Evolutionary conservation across 495 filamentous ascomycete species (phyloP).

Genomic region (Umbilicaria muhlenbergii): DNA sequence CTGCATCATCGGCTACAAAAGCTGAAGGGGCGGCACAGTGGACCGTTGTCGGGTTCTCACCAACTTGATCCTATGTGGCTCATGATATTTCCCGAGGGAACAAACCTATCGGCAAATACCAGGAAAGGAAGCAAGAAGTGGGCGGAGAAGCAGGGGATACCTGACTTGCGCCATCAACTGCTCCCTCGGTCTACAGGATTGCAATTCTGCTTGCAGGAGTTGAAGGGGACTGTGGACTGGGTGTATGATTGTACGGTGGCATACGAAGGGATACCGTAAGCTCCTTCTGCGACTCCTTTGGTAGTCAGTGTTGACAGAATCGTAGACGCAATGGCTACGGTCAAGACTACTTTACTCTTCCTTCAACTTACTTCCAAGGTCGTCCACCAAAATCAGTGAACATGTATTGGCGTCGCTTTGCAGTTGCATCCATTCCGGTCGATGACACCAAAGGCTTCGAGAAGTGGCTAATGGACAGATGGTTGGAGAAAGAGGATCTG

Average conservation of each 20-base stretch:
- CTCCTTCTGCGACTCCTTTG: constrained; percentile 6
- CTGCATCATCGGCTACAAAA: constrained; percentile 43
- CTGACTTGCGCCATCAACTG: constrained; percentile 37
- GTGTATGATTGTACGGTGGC: constrained; percentile 72
- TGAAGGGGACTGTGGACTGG: constrained; percentile 44
- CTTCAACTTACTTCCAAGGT: constrained; percentile 58
- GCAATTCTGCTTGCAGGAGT: constrained; percentile 45
- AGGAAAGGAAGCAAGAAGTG: constrained; percentile 36
- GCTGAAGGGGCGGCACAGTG: constrained; percentile 34
- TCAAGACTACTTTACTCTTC: constrained; percentile 60
- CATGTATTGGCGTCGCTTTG: constrained; percentile 69
- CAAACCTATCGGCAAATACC: constrained; percentile 46
- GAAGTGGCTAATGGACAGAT: constrained; percentile 56
- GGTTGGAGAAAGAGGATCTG: constrained; percentile 67
- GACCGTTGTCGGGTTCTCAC: constrained; percentile 32
- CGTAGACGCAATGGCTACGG: constrained; percentile 51
- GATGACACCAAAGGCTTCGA: constrained; percentile 47
- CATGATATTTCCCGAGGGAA: constrained; percentile 55
- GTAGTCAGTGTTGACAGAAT: neutral
- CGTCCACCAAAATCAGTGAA: constrained; percentile 70
- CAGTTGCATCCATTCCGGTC: constrained; percentile 48
- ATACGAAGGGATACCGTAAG: constrained; percentile 68
- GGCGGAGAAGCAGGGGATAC: constrained; percentile 36
- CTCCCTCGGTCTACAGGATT: constrained; percentile 50
- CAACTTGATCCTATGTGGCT: constrained; percentile 54